Evolutionary conservation across 1,284 basidiomycete genomes (phyloP).

Genomic region (Boletus smithii): DNA sequence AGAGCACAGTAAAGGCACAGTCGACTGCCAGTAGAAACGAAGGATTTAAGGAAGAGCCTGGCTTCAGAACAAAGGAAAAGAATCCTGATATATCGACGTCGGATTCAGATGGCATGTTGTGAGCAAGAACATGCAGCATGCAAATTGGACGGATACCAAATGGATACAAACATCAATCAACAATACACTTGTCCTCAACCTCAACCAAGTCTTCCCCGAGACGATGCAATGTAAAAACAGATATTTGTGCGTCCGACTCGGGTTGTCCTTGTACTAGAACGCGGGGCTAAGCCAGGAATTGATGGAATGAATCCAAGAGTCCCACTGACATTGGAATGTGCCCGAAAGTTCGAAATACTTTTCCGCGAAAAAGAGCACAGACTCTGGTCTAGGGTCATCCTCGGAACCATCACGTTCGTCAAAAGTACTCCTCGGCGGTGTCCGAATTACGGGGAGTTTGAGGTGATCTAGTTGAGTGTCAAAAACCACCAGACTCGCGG

Average conservation of each 20-base stretch:
- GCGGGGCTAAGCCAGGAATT: constrained; percentile 2
- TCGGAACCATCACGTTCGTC: constrained; percentile 23
- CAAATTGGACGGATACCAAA: not conserved
- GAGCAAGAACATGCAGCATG: not conserved
- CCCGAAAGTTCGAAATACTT: constrained; percentile 47
- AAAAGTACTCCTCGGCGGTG: constrained; percentile 16
- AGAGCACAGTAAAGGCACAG: constrained; percentile 51
- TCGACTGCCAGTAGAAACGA: constrained; percentile 65
- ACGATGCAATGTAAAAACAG: constrained; percentile 11
- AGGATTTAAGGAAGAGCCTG: constrained; percentile 71
- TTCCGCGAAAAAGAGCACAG: constrained; percentile 35
- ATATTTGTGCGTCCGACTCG: not conserved
- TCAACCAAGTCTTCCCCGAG: not conserved
- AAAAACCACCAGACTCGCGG: constrained; percentile 49
- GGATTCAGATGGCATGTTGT: constrained; percentile 23
- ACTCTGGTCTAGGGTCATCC: constrained; percentile 27
- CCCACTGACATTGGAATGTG: constrained; percentile 35
- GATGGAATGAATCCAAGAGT: constrained; percentile 16
- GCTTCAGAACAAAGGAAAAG: constrained; percentile 55
- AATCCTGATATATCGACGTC: constrained; percentile 28
- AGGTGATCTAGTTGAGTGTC: constrained; percentile 57
- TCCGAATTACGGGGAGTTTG: constrained; percentile 51
- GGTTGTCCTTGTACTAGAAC: constrained; percentile 13
- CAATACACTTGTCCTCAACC: constrained; percentile 7
- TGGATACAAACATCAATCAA: constrained; percentile 24